Percentiles rank a stretch among this genome's conserved stretches.
Evolutionary conservation across 148 eudicot genomes (phyloP).

Genomic region (Diospyros lotus): DNA sequence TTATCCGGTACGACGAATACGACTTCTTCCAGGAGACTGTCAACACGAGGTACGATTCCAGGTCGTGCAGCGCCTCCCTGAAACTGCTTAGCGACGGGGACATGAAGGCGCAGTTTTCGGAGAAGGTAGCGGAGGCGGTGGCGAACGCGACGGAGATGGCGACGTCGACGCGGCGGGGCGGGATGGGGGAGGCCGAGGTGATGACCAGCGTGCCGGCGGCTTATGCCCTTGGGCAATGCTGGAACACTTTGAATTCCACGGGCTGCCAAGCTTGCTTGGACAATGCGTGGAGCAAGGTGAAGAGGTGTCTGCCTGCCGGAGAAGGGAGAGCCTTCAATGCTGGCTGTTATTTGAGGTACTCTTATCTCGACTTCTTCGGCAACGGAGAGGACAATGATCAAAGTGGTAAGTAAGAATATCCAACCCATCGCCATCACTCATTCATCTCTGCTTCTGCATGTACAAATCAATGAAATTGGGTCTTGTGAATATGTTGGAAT

Average conservation of each 20-base stretch:
- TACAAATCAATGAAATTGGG: too few species aligned
- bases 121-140: constrained; percentile 20
- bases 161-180: constrained; percentile 19
- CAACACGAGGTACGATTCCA: constrained; percentile 16
- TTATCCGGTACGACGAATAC: constrained; percentile 31
- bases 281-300: constrained; percentile 29
- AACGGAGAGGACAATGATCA: background rate
- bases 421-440: background rate
- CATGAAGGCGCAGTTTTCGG: constrained; percentile 11
- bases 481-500: too few species aligned
- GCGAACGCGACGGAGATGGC: constrained; percentile 28
- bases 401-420: too few species aligned
- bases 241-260: constrained; percentile 32
- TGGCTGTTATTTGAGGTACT: constrained; percentile 58
- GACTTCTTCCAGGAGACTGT: constrained; percentile 27
- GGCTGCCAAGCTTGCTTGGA: constrained; percentile 44
- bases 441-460: too few species aligned
- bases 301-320: constrained; percentile 30
- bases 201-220: background rate
- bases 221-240: constrained; percentile 55
- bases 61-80: constrained; percentile 21
- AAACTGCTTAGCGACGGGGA: background rate
- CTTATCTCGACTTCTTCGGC: constrained; percentile 31
- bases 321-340: constrained; percentile 47
- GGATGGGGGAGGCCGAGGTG: constrained; percentile 27